A percentile compares a stretch with the other conserved stretches of the same genome.
Evolutionary conservation across 148 eudicot species (phyloP).

Genomic region (Rhododendron molle): DNA sequence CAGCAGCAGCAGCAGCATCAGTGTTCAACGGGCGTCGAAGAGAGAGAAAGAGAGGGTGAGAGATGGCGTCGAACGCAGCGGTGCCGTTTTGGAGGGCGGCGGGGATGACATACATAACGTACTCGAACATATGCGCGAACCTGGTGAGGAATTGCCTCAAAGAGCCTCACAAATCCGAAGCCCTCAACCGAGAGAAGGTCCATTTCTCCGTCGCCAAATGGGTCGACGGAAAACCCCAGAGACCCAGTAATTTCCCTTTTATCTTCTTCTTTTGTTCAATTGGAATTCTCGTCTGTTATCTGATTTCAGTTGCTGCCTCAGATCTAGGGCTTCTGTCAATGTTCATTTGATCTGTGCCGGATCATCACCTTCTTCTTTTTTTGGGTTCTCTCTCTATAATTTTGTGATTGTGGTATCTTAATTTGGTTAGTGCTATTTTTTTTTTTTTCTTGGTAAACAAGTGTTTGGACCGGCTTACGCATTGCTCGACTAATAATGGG

Average conservation of each 20-base stretch:
- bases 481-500: too few species aligned
- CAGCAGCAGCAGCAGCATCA: not conserved
- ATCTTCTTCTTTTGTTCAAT: not conserved
- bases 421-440: too few species aligned
- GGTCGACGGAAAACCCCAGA: conserved; percentile 63
- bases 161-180: conserved; percentile 72
- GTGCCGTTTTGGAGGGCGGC: conserved; percentile 94
- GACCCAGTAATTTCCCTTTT: conserved; percentile 41
- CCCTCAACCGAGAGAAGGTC: conserved; percentile 67
- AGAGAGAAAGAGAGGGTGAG: not conserved
- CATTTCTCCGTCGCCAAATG: conserved; percentile 69
- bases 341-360: not conserved
- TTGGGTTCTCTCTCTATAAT: too few species aligned
- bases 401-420: too few species aligned
- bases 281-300: not conserved
- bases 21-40: conserved; percentile 6
- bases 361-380: not conserved
- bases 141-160: conserved; percentile 83
- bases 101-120: conserved; percentile 90
- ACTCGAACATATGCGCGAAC: conserved; percentile 84
- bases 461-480: too few species aligned
- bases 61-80: conserved; percentile 64
- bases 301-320: not conserved
- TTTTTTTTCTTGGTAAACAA: too few species aligned
- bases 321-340: conserved; percentile 2